Evolutionary conservation across 1,284 basidiomycete species (phyloP), one percentile per base, ranked within the genome.

Genomic region (Melampsora larici-populina): DNA sequence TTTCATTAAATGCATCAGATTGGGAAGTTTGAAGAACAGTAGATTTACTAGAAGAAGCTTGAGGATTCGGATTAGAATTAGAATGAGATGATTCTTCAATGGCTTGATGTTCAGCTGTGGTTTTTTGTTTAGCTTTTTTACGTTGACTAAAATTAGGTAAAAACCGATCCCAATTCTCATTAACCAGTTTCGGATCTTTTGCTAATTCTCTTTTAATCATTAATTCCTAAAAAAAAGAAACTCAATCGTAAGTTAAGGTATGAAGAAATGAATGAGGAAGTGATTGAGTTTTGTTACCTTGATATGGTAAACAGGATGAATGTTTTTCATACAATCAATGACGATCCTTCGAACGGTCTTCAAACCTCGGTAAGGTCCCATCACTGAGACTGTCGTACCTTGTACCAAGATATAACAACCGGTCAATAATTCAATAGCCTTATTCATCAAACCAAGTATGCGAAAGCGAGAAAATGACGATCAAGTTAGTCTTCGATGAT

Each of bases 251-350:
- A 33, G 18, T 64, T 18, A 9, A 13, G 36, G 62, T 26, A 49
- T 11, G 64, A 11, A 40, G 79, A 65, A 36, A 31, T 64, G 46
- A 21, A 21, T 36, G 51, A 7, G 33, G 15, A 68, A 48, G 18
- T 26, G 18, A 31, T 7, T 11, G 5, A 51, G 81, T 85, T n/a
- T n/a, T n/a, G n/a, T 33, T 49, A 92, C 93, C 85, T 99, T 99
- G 86, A 99, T 99, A 81, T 95, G 91, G 84, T 99, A 99, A 83
- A 99, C 99, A 2, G 97, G 97, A 83, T 99, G 97, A 70, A 99
- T 92, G 83, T 99, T 99, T 86, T 93, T 96, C 93, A 99, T 97
- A 86, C 97, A 99, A 84, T 99, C 97, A 70, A 98, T 85, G 36
- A 99, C 89, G 81, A 99, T 97, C 78, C 95, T 85, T 76, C 97